Evolutionary conservation across 495 filamentous ascomycete genomes (phyloP).

Genomic region (Penicillium subrubescens): DNA sequence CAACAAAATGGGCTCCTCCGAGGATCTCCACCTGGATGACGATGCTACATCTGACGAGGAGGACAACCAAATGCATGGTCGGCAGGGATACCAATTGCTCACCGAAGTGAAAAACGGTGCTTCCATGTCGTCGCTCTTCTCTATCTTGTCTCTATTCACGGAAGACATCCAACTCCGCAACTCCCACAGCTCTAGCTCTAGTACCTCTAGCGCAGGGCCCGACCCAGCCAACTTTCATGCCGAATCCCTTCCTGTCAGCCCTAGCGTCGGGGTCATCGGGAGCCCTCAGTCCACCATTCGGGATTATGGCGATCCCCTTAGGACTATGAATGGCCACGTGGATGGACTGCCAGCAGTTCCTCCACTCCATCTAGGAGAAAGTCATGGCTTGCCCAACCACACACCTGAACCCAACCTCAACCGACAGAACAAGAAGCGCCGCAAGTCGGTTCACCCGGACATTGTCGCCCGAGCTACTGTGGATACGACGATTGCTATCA

Average conservation of each 20-base stretch:
- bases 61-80: constrained; percentile 57
- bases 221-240: constrained; percentile 37
- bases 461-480: constrained; percentile 96
- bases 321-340: constrained; percentile 20
- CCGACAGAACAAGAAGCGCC: constrained; percentile 35
- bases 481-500: constrained; percentile 97
- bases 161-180: constrained; percentile 85
- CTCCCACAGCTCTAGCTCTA: constrained; percentile 46
- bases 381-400: constrained; percentile 26
- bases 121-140: constrained; percentile 97
- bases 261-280: constrained; percentile 38
- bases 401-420: constrained; percentile 11
- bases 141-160: constrained; percentile 93
- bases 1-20: constrained; percentile 27
- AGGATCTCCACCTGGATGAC: constrained; percentile 25
- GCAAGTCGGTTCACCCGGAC: constrained; percentile 88
- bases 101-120: constrained; percentile 98
- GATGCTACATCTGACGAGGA: constrained; percentile 65
- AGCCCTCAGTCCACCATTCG: constrained; percentile 33
- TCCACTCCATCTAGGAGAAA: constrained; percentile 69
- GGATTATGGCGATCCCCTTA: constrained; percentile 22
- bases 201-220: constrained; percentile 36
- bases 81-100: constrained; percentile 85
- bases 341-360: constrained; percentile 61
- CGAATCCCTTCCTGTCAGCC: constrained; percentile 50